These are phyloP conservation scores for Cyclotella atomus DNA, from an alignment of 108 stramenopile species.

Conservation along the genomic window DNA sequence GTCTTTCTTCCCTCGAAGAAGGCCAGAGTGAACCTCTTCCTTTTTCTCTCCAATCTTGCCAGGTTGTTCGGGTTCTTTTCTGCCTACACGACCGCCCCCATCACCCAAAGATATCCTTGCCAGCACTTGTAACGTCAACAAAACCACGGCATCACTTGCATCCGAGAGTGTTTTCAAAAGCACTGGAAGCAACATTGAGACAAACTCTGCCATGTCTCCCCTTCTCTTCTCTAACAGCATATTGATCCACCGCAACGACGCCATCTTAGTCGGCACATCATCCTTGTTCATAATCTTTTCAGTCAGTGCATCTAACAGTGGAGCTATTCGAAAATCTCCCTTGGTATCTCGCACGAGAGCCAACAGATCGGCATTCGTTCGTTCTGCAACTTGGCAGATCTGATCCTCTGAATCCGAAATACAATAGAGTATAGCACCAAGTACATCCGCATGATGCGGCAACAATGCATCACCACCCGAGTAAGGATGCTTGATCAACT, in stretches of 20 bases:
- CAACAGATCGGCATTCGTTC: constrained; percentile 89
- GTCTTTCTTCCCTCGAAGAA: constrained; percentile 43
- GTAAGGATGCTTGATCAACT: constrained; percentile 91
- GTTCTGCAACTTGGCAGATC: constrained; percentile 89
- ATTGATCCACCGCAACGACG: constrained; percentile 93
- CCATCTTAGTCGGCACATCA: constrained; percentile 95
- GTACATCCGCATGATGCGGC: constrained; percentile 89
- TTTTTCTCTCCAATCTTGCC: constrained; percentile 26
- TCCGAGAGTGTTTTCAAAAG: constrained; percentile 94
- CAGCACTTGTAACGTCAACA: constrained; percentile 93
- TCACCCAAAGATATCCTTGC: constrained; percentile 87
- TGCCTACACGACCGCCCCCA: constrained; percentile 22
- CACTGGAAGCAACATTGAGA: constrained; percentile 87
- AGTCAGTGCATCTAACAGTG: constrained; percentile 88
- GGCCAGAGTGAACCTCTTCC: constrained; percentile 45
- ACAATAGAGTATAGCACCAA: constrained; percentile 92
- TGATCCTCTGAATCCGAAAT: constrained; percentile 92
- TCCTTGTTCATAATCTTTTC: constrained; percentile 85
- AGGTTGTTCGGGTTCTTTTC: constrained; percentile 36
- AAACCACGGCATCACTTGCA: constrained; percentile 86
- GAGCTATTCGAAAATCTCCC: constrained; percentile 80
- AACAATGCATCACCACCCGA: constrained; percentile 91
- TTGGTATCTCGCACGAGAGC: constrained; percentile 79
- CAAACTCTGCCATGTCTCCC: constrained; percentile 89
- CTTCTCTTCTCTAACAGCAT: constrained; percentile 97